A percentile compares a stretch with the other conserved stretches of the same genome.
These are phyloP conservation scores for Andalucia godoyi DNA, from an alignment of 78 protist genomes.

Conservation along the genomic window DNA sequence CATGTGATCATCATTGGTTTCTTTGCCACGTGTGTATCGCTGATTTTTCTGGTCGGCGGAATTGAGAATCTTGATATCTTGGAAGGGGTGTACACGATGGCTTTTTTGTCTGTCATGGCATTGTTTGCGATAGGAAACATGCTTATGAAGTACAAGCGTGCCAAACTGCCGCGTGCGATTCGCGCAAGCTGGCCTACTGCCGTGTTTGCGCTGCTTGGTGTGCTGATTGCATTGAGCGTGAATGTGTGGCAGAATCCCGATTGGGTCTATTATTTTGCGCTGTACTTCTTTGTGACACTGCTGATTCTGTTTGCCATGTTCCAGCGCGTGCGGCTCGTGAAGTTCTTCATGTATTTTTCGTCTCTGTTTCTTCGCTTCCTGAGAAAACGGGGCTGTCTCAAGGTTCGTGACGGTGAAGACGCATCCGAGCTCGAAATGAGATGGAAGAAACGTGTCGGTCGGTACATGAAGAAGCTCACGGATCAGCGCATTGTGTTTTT, in stretches of 20 bases:
- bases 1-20: slow-evolving; percentile 50
- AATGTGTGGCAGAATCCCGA: neutral
- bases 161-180: neutral
- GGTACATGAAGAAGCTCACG: slow-evolving; percentile 5
- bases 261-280: neutral
- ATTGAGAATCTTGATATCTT: neutral
- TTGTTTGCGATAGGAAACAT: slow-evolving; percentile 61
- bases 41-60: slow-evolving; percentile 35
- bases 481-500: slow-evolving; percentile 25
- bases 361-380: neutral
- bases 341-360: neutral
- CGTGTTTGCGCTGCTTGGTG: neutral
- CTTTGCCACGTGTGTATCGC: slow-evolving; percentile 42
- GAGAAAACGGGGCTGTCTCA: too few relatives aligned
- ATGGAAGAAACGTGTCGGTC: neutral
- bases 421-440: neutral
- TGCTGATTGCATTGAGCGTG: neutral
- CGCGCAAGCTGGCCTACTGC: neutral
- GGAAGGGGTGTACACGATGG: slow-evolving; percentile 55
- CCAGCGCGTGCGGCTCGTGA: neutral
- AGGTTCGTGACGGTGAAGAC: neutral
- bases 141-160: slow-evolving; percentile 57
- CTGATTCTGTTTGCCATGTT: slow-evolving; percentile 1
- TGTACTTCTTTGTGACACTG: neutral
- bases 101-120: slow-evolving; percentile 69